Evolutionary conservation across 2,329 filamentous ascomycete genomes (phyloP).

Genomic region (Magnaporthiopsis poae): DNA sequence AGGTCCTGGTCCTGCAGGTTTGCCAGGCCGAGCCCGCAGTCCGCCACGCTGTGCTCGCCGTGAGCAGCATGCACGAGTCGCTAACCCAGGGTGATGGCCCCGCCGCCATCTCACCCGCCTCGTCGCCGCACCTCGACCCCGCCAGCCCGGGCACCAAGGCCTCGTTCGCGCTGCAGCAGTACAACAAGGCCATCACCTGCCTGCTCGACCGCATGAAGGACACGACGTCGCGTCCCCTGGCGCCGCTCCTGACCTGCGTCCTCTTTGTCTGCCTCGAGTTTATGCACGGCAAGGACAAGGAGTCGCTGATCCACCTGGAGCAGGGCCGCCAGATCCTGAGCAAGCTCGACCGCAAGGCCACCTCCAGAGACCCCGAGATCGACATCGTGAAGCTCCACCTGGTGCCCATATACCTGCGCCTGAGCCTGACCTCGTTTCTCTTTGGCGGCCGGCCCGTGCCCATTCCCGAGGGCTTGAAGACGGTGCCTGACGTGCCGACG

Average conservation of each 20-base stretch:
- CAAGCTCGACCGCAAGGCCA: constrained; percentile 19
- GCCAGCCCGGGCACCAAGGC: not conserved
- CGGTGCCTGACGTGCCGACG: constrained; percentile 17
- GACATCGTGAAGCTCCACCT: constrained; percentile 30
- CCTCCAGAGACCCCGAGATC: constrained; percentile 21
- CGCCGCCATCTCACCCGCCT: not conserved
- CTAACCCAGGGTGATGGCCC: constrained; percentile 7
- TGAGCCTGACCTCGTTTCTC: constrained; percentile 31
- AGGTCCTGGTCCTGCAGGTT: constrained; percentile 18
- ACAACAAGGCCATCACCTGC: constrained; percentile 13
- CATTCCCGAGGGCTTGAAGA: constrained; percentile 27
- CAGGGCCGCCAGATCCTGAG: constrained; percentile 33
- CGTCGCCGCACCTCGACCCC: not conserved
- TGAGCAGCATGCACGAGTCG: constrained; percentile 21
- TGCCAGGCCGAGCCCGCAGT: constrained; percentile 19
- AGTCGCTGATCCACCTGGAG: constrained; percentile 34
- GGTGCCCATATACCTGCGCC: constrained; percentile 33
- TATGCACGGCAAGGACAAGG: constrained; percentile 37
- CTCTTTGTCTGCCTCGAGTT: constrained; percentile 42
- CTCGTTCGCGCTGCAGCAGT: constrained; percentile 14
- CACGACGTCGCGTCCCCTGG: constrained; percentile 5
- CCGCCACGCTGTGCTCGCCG: constrained; percentile 22
- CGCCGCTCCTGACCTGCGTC: constrained; percentile 12
- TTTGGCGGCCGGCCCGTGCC: constrained; percentile 27
- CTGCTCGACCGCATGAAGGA: constrained; percentile 10